Conservation (phyloP, 352 stramenopile species). For the Peronospora destructor region DNA sequence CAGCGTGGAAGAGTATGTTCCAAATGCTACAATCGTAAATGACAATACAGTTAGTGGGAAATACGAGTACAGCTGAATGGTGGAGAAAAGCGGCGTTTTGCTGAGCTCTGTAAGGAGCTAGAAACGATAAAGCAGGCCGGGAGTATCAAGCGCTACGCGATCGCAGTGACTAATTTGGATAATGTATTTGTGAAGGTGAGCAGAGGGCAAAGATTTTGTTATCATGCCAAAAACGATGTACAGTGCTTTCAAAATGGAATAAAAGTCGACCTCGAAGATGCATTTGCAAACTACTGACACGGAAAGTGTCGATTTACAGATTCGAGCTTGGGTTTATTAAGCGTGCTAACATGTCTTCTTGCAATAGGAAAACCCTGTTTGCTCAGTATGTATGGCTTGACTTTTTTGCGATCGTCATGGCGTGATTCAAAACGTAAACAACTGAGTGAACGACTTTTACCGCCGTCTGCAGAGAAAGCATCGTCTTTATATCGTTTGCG, state of each 20-base stretch:
- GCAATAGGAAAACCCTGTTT: conserved; percentile 53
- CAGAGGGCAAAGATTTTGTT: conserved; percentile 64
- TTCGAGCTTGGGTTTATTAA: conserved; percentile 47
- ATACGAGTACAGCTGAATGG: conserved; percentile 92
- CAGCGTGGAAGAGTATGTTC: too few species aligned
- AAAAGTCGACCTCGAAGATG: conserved; percentile 17
- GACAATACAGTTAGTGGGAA: conserved; percentile 69
- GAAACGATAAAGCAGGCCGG: conserved; percentile 48
- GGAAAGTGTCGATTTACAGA: conserved; percentile 33
- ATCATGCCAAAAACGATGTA: conserved; percentile 53
- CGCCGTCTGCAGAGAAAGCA: conserved; percentile 25
- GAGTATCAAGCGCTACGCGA: conserved; percentile 90
- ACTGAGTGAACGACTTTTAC: conserved; percentile 47
- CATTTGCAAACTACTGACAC: conserved; percentile 5
- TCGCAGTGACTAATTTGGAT: conserved; percentile 97
- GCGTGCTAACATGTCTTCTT: conserved; percentile 42
- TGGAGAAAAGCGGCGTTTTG: conserved; percentile 76
- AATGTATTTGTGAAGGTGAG: conserved; percentile 96
- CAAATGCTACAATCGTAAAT: conserved; percentile 57
- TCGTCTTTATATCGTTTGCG: conserved; percentile 42
- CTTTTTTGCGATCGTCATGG: conserved; percentile 52
- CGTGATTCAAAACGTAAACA: conserved; percentile 36
- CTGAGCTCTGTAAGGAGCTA: conserved; percentile 90
- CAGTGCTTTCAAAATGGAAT: conserved; percentile 3
- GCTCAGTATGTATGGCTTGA: conserved; percentile 68